Evolutionary conservation across 441 rosid species (phyloP).

Genomic region (Corymbia citriodora): DNA sequence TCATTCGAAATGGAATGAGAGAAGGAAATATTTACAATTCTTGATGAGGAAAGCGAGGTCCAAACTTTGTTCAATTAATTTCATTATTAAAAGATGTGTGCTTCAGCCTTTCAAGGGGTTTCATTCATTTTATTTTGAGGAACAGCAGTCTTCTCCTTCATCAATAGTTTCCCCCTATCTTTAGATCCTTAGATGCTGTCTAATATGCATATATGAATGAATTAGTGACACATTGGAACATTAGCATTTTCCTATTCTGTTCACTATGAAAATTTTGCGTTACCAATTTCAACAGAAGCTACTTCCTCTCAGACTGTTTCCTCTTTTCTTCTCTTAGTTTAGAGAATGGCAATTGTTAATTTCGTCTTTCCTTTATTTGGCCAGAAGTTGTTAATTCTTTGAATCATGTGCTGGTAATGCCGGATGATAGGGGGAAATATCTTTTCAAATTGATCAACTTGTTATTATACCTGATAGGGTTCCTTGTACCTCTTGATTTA

Average conservation of each 20-base stretch:
- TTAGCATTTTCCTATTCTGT: neutral
- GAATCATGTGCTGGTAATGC: neutral
- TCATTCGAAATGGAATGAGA: neutral
- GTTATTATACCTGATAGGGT: neutral
- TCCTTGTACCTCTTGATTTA: neutral
- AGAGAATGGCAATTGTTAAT: neutral
- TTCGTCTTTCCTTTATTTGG: neutral
- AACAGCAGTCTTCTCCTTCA: neutral
- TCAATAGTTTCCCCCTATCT: neutral
- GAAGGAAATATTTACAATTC: neutral
- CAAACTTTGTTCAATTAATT: neutral
- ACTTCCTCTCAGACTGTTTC: neutral
- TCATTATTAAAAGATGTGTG: neutral
- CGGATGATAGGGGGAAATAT: neutral
- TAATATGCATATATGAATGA: neutral
- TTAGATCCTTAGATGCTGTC: neutral
- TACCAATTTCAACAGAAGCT: neutral
- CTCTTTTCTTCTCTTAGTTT: neutral
- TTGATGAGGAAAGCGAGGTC: neutral
- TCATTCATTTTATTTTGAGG: neutral
- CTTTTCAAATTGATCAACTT: neutral
- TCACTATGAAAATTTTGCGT: neutral
- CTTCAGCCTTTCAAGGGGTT: neutral
- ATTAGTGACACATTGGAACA: neutral
- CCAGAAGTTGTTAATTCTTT: neutral